These are phyloP conservation scores for Echinosophora koreensis DNA, from an alignment of 306 rosid genomes.

Conservation along the genomic window DNA sequence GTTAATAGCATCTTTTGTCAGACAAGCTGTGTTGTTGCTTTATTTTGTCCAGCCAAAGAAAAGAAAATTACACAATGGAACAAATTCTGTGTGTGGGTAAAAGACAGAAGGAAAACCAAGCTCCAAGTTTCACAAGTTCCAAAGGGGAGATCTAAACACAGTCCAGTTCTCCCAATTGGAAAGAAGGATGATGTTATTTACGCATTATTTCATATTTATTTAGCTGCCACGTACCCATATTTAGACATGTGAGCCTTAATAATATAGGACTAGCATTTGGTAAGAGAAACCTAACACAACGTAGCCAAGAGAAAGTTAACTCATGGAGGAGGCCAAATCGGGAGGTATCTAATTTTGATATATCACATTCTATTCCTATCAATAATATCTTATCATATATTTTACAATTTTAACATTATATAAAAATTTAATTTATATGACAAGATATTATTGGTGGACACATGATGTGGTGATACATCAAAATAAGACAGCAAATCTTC, in stretches of 20 bases:
- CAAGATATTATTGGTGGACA: no score
- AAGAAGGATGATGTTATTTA: no score
- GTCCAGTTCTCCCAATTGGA: neutral
- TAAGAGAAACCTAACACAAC: conserved; percentile 32
- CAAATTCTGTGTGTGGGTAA: conserved; percentile 5
- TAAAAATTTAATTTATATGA: no score
- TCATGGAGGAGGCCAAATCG: conserved; percentile 41
- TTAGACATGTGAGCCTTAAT: no score
- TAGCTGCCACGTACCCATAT: neutral
- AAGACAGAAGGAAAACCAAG: conserved; percentile 38
- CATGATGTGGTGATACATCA: no score
- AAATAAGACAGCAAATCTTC: no score
- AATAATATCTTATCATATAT: no score
- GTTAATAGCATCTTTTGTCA: neutral
- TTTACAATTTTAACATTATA: no score
- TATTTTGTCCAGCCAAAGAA: neutral
- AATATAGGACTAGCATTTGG: neutral
- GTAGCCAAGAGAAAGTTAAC: conserved; percentile 28
- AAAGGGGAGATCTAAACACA: neutral
- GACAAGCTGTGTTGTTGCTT: neutral
- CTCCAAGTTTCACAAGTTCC: conserved; percentile 41
- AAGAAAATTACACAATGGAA: neutral
- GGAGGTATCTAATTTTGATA: no score
- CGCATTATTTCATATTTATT: no score
- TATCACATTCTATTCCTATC: no score